phyloP scores from a whole-genome alignment of 345 rosid genomes.

The Leavenworthia alabamica region DNA sequence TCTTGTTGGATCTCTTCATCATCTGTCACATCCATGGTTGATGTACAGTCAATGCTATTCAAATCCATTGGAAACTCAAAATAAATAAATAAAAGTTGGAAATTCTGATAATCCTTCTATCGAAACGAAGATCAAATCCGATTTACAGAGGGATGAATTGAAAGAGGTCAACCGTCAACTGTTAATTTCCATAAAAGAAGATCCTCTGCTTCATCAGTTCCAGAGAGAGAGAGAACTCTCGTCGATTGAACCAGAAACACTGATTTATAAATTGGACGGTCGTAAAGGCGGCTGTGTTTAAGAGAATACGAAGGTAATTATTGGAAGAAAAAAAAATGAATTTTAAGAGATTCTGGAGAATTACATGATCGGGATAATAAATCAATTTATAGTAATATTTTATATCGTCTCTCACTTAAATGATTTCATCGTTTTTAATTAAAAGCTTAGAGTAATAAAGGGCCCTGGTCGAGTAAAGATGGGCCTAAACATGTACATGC shows the following conservation, averaged over 20 bases:
- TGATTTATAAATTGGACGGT: slow-evolving; percentile 26
- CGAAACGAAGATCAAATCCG: slow-evolving; percentile 9
- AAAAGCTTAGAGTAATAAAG: not conserved
- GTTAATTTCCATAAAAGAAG: slow-evolving; percentile 16
- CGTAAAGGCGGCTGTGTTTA: slow-evolving; percentile 7
- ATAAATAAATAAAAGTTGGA: not conserved
- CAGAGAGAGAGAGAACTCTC: slow-evolving; percentile 22
- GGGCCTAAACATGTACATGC: slow-evolving; percentile 18
- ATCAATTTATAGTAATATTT: slow-evolving; percentile 9
- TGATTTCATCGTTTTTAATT: slow-evolving; percentile 12
- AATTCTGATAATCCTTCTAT: not conserved
- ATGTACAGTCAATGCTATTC: slow-evolving; percentile 68
- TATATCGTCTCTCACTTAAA: not conserved
- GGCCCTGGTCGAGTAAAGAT: slow-evolving; percentile 24
- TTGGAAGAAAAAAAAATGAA: not conserved
- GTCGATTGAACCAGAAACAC: slow-evolving; percentile 26
- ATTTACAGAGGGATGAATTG: not conserved
- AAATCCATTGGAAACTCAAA: slow-evolving; percentile 53
- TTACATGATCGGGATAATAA: not conserved
- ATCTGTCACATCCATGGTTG: slow-evolving; percentile 62
- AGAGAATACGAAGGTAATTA: slow-evolving; percentile 21
- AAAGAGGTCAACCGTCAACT: slow-evolving; percentile 31
- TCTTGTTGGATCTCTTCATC: slow-evolving; percentile 81
- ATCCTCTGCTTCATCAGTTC: slow-evolving; percentile 27
- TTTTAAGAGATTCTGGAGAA: slow-evolving; percentile 8